Percentiles rank a stretch among this genome's conserved stretches.
Evolutionary conservation across 2,329 filamentous ascomycete species (phyloP).

Genomic region (Ophiostoma tasmaniense): DNA sequence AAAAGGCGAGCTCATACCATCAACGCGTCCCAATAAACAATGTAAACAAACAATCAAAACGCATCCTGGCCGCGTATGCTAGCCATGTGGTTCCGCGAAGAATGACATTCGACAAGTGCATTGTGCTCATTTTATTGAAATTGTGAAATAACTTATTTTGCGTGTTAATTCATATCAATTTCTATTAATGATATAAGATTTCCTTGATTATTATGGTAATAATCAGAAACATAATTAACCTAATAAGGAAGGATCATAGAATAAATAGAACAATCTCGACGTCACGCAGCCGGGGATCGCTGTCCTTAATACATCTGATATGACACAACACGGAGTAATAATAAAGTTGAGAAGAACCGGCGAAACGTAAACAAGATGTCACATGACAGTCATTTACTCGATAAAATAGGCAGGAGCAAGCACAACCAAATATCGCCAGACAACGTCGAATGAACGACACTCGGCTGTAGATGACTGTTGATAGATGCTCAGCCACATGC

Average conservation of each 20-base stretch:
- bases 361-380: background rate
- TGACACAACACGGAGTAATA: background rate
- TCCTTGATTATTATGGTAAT: background rate
- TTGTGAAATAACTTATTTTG: background rate
- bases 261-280: constrained; percentile 11
- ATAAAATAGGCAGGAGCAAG: background rate
- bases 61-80: constrained; percentile 3
- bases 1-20: background rate
- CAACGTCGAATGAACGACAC: background rate
- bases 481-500: too few species aligned
- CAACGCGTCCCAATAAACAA: background rate
- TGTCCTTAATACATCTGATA: constrained; percentile 4
- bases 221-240: background rate
- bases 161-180: background rate
- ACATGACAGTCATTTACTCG: background rate
- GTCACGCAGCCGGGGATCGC: constrained; percentile 4
- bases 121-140: constrained; percentile 9
- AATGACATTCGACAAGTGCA: constrained; percentile 3
- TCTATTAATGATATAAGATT: background rate
- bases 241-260: constrained; percentile 9
- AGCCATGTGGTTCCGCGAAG: background rate
- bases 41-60: background rate
- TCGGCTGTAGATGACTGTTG: background rate
- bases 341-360: background rate
- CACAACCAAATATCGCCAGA: background rate